A percentile compares a stretch with the other conserved stretches of the same genome.
Conservation (phyloP, 2,329 filamentous ascomycete species). For the Ceratocystis huliohia region DNA sequence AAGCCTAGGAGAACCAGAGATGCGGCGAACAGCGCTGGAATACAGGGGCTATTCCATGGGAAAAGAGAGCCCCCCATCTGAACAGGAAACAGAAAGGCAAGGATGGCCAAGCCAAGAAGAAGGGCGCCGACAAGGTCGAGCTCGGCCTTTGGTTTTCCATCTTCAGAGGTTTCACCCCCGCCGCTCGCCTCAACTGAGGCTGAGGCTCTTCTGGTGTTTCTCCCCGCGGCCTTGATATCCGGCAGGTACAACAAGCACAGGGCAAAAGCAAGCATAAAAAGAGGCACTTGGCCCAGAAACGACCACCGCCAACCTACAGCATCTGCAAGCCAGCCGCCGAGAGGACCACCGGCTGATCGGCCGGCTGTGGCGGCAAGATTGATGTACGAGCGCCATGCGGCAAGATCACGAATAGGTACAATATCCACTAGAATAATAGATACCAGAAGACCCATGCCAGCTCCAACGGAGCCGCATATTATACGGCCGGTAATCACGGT, state of each 20-base stretch:
- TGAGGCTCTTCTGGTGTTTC: not conserved
- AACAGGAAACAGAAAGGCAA: slow-evolving; percentile 42
- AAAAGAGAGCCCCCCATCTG: slow-evolving; percentile 45
- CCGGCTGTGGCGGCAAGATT: slow-evolving; percentile 41
- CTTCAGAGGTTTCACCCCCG: not conserved
- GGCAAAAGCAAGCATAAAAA: slow-evolving; percentile 42
- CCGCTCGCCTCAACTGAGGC: not conserved
- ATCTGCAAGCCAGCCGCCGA: slow-evolving; percentile 52
- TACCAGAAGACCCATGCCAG: slow-evolving; percentile 39
- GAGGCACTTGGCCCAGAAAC: slow-evolving; percentile 49
- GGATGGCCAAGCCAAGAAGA: slow-evolving; percentile 45
- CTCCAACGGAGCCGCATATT: slow-evolving; percentile 40
- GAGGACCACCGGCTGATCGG: slow-evolving; percentile 39
- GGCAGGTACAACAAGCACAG: slow-evolving; percentile 42
- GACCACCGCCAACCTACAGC: slow-evolving; percentile 56
- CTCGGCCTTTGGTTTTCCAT: not conserved
- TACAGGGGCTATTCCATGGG: slow-evolving; percentile 39
- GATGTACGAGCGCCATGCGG: slow-evolving; percentile 41
- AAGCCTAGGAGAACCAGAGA: slow-evolving; percentile 33
- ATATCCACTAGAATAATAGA: slow-evolving; percentile 42
- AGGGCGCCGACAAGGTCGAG: slow-evolving; percentile 46
- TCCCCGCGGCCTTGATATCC: slow-evolving; percentile 15
- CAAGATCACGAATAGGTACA: slow-evolving; percentile 40
- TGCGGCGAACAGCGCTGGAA: slow-evolving; percentile 31
- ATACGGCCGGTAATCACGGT: slow-evolving; percentile 39